Base-by-base conservation (phyloP, 805 yeast species). In the Metschnikowia lunata region DNA sequence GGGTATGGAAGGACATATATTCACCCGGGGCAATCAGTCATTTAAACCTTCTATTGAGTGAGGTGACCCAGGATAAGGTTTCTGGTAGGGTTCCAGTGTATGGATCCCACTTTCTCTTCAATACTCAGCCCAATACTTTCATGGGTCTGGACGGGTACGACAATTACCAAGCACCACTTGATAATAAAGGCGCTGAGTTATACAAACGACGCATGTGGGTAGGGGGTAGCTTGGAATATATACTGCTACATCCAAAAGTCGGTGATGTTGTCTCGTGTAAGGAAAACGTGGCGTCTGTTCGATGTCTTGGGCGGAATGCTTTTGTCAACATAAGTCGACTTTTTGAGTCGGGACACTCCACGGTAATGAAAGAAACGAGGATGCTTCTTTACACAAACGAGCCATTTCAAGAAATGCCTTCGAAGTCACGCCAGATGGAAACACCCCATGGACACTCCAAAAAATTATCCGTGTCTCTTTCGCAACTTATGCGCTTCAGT, bases 121-220 rank as follows among this genome's bases (percentile, higher is more conserved):
- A 80, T 61, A 85, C 83, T 54, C 89, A 88, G 23, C 54, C 67
- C 4, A 71, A 76, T 31, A 37, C 51, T 0, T 62, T 63, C 3
- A 58, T 88, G 14, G 82, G 84, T 2, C 38, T 52, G 1, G 97
- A 89, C 61, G 96, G 97, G 1, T 89, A 88, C 62, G 95, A 85
- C 51, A 72, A 81, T 37, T 79, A 84, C 52, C 93, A 85, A 57
- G 79, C 89, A 0, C 95, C 95, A 0, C 55, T 62, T 0, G 46
- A 50, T 3, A 47, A 47, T 9, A 36, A 47, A 39, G 30, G 38
- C 23, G 53, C 60, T 28, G 44, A 42, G 35, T 63, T 64, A 15
- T 84, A 75, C 54, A 64, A 61, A 29, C 64, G 91, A 48, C 68
- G 97, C 23, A 74, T 90, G 78, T 89, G 97, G 97, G 80, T 76